Evolutionary conservation across 2,329 filamentous ascomycete genomes (phyloP), one percentile per base, ranked within the genome.

Genomic region (Fusarium bulbicola): DNA sequence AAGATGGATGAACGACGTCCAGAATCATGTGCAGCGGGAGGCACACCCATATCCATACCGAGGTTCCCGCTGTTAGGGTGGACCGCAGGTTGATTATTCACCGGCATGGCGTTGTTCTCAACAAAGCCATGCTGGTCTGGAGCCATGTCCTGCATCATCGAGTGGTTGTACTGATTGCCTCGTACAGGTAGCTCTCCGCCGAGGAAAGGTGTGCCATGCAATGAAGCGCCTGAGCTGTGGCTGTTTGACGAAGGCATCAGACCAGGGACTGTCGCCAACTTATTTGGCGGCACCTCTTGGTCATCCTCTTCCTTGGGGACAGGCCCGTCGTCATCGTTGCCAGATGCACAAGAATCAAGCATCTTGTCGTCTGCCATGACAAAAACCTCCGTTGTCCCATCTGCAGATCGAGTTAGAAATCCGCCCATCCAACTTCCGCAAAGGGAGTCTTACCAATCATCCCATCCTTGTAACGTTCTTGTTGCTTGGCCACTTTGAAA

Each of bases 401-500:
- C 88, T 89, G 9, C 45, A 57, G 7, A 10, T 43, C 43, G 18
- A 16, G 39, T 77, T 45, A 70, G 77, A 49, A 49, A 34, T 34
- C 24, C 39, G 21, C 16, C 46, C 16, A 24, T 39, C 12, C 8
- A 24, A 11, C 43, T 32, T 39, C 30, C n/a, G 15, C n/a, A 13
- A 28, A 28, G 12, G 6, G 26, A 21, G 18, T 34, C 85, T 72
- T 79, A 91, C 90, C 89, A 57, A 91, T 87, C 74, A 90, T 88
- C 32, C 85, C 86, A 47, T 86, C 85, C 71, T 82, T 86, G 74
- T 81, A 91, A 9, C 86, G 82, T 76, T 91, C 89, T 70, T 92
- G 87, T 36, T 83, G 80, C 62, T 81, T 85, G 2, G 90, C 90
- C 36, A 92, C 85, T 68, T 86, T 88, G 81, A 92, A 92, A 14